Base-by-base conservation (phyloP, 306 rosid species). In the Rubus idaeus region DNA sequence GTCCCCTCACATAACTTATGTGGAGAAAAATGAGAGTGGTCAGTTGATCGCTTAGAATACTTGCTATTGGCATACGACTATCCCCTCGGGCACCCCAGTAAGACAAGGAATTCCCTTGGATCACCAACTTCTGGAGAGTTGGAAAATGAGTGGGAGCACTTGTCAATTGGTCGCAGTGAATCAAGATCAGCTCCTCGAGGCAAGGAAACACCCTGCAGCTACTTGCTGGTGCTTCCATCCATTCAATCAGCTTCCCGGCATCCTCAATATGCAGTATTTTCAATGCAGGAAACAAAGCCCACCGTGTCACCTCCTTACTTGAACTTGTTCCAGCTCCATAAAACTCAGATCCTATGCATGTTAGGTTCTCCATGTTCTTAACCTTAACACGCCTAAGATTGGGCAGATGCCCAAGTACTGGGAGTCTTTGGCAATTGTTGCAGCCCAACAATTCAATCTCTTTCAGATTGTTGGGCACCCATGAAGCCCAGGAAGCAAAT, bases 51-150 rank as follows among this genome's bases (percentile, higher is more conserved):
- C 60, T 18, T n/a, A 55, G 2, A n/a, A 55, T 55, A n/a, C 23
- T 55, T 55, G 8, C 60, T n/a, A 55, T 1, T 17, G 68, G n/a
- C 44, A 30, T 62, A n/a, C 9, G 14, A 0, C 13, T 30, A 30
- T 26, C 1, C n/a, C 12, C 0, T 1, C 0, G 0, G 26, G 26
- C 26, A 23, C 26, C 0, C 26, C 0, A 23, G 26, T 23, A 1
- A 23, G 26, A 23, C 26, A 0, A 0, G 26, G 1, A 23, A 23
- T 23, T 1, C 26, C 26, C 26, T 0, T 1, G 0, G 12, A 62
- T 62, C 5, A 1, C 10, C 68, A 62, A 14, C 44, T 62, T 35
- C 68, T 13, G 0, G 20, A 62, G 68, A 26, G 44, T 35, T 30
- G 68, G 68, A 62, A 62, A 62, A 62, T 62, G 68, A 35, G 0